Evolutionary conservation across 2,329 filamentous ascomycete genomes (phyloP), one percentile per base, ranked within the genome.

Genomic region (Pseudogymnoascus sp.): DNA sequence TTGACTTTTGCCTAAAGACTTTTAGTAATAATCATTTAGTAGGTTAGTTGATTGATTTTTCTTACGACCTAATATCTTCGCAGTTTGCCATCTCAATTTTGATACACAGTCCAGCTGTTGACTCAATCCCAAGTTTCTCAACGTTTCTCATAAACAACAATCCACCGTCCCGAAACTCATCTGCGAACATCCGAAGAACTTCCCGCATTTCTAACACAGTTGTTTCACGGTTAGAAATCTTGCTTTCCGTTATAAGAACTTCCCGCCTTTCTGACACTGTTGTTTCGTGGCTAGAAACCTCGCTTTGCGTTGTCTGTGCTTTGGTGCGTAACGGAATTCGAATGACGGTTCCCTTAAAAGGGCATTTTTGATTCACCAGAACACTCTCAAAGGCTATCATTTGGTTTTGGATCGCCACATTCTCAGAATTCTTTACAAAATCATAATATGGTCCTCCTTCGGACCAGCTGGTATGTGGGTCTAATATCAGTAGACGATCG

Each of bases 61-160:
- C 68, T 68, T 64, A 70, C 69, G 37, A 60, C 40, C 36, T 37
- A 5, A 67, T 60, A 53, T 40, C 1, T 56, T 66, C 64, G 21
- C 14, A 14, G 49, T 64, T 62, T 8, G 60, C 14, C 34, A 70
- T 62, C 12, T 67, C 46, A 11, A 71, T 68, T 23, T 59, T 38
- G 18, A 68, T 66, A 3, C 42, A 62, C 18, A 53, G 61, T 6
- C 43, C 60, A 23, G 59, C 9, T 2, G 46, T 61, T 1, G 65
- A 67, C 37, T 11, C n/a, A 9, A 73, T 63, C 8, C 46, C 59
- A 7, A 74, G 60, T 18, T 66, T 70, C 12, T 67, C 63, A 21
- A 73, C 63, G 49, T 73, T 71, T 49, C 69, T 71, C 68, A 75
- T 67, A 56, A 75, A 75, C 0, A 75, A 25, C 3, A 75, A 56